Evolutionary conservation across 768 basidiomycete species (phyloP).

Genomic region (Artomyces pyxidatus): DNA sequence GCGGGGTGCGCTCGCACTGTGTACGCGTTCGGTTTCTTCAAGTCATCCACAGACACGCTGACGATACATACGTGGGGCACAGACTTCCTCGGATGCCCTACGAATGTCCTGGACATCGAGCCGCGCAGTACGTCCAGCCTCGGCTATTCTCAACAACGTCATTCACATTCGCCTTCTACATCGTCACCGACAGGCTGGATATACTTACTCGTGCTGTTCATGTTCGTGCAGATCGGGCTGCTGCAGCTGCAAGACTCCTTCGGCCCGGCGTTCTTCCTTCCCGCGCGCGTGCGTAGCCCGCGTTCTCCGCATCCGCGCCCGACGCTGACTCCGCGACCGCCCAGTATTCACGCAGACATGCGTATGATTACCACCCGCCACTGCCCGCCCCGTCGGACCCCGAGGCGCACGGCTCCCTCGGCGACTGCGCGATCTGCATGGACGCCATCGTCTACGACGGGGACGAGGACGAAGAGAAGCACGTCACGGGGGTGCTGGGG

Average conservation of each 20-base stretch:
- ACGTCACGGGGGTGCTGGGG: slow-evolving; percentile 5
- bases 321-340: neutral
- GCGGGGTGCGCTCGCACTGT: slow-evolving; percentile 62
- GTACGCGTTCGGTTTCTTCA: slow-evolving; percentile 40
- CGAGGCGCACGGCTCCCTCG: slow-evolving; percentile 68
- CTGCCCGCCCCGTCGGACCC: slow-evolving; percentile 54
- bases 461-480: slow-evolving; percentile 29
- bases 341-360: slow-evolving; percentile 52
- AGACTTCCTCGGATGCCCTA: slow-evolving; percentile 82
- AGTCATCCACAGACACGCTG: slow-evolving; percentile 1
- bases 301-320: neutral
- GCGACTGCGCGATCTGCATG: slow-evolving; percentile 93
- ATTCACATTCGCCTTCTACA: too few relatives aligned
- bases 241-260: slow-evolving; percentile 67
- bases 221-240: slow-evolving; percentile 52
- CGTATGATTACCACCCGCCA: slow-evolving; percentile 82
- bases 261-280: slow-evolving; percentile 81
- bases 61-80: neutral
- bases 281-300: slow-evolving; percentile 42
- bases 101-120: slow-evolving; percentile 79
- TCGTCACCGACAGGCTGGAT: slow-evolving; percentile 63
- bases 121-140: slow-evolving; percentile 64
- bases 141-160: too few relatives aligned
- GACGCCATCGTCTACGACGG: slow-evolving; percentile 48
- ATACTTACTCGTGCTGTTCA: slow-evolving; percentile 48